These are phyloP conservation scores for Candolleomyces eurysporus DNA, from an alignment of 768 basidiomycete species.

Conservation along the genomic window DNA sequence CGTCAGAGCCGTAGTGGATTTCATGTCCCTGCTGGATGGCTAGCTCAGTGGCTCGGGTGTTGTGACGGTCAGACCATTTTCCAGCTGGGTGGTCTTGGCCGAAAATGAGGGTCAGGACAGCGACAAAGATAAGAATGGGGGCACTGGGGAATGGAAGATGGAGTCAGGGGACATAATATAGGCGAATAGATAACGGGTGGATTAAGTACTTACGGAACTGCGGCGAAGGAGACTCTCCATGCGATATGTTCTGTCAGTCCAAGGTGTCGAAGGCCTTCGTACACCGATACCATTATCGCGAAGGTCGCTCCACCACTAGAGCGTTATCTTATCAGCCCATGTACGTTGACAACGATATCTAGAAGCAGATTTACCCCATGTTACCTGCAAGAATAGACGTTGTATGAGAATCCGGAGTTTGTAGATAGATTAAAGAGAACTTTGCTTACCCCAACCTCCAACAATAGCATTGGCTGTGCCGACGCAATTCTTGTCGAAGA, in stretches of 20 bases:
- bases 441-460: constrained; percentile 51
- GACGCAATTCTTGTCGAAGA: constrained; percentile 51
- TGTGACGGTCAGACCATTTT: constrained; percentile 48
- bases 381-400: constrained; percentile 15
- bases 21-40: constrained; percentile 16
- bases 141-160: constrained; percentile 22
- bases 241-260: constrained; percentile 40
- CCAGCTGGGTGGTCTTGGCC: constrained; percentile 57
- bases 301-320: constrained; percentile 49
- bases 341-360: background rate
- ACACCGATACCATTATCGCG: constrained; percentile 55
- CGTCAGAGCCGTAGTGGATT: constrained; percentile 16
- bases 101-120: constrained; percentile 37
- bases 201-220: constrained; percentile 39
- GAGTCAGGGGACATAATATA: background rate
- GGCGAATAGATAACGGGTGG: background rate
- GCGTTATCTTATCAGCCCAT: background rate
- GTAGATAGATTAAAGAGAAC: constrained; percentile 10
- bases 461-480: constrained; percentile 52
- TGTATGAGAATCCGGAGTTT: constrained; percentile 3
- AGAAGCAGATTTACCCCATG: constrained; percentile 27
- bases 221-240: constrained; percentile 55
- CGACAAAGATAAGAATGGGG: constrained; percentile 46
- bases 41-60: constrained; percentile 27
- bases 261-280: constrained; percentile 32